Conservation (phyloP, 495 filamentous ascomycete genomes). For the Parathielavia appendiculata region DNA sequence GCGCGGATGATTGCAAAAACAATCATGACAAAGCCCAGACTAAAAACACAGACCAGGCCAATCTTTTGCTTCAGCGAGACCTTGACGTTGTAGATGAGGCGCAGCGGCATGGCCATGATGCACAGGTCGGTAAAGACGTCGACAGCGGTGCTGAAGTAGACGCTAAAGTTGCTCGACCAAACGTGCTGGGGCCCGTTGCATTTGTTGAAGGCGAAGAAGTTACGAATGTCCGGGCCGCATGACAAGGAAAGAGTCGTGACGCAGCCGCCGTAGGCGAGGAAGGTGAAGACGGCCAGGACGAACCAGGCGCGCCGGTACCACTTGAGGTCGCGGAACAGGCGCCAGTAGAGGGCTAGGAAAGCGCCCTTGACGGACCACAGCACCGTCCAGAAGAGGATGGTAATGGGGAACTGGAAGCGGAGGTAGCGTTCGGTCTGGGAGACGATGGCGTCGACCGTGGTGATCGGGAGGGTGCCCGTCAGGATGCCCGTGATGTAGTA, state of each 20-base stretch:
- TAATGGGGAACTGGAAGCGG: conserved; percentile 41
- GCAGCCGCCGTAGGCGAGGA: conserved; percentile 39
- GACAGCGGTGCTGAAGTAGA: conserved; percentile 42
- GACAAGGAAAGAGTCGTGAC: conserved; percentile 34
- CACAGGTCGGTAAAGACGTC: conserved; percentile 42
- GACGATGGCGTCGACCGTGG: conserved; percentile 22
- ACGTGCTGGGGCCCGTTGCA: conserved; percentile 28
- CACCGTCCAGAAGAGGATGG: conserved; percentile 45
- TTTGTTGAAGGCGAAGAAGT: conserved; percentile 39
- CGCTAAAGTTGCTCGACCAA: conserved; percentile 36
- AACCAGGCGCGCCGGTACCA: conserved; percentile 40
- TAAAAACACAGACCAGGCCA: conserved; percentile 46
- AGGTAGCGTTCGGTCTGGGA: conserved; percentile 30
- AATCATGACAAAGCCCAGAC: conserved; percentile 49
- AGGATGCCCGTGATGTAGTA: conserved; percentile 36
- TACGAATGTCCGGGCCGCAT: conserved; percentile 35
- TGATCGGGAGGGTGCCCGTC: conserved; percentile 27
- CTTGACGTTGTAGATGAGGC: conserved; percentile 46
- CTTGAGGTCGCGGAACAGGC: conserved; percentile 37
- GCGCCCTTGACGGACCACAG: conserved; percentile 46
- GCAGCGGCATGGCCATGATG: conserved; percentile 49
- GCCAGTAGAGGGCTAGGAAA: conserved; percentile 46
- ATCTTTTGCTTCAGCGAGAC: conserved; percentile 43
- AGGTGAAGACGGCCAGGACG: conserved; percentile 32
- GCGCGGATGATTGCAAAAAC: conserved; percentile 47